phyloP scores from a whole-genome alignment of 2,329 filamentous ascomycete species.

The Calonectria crousiana region DNA sequence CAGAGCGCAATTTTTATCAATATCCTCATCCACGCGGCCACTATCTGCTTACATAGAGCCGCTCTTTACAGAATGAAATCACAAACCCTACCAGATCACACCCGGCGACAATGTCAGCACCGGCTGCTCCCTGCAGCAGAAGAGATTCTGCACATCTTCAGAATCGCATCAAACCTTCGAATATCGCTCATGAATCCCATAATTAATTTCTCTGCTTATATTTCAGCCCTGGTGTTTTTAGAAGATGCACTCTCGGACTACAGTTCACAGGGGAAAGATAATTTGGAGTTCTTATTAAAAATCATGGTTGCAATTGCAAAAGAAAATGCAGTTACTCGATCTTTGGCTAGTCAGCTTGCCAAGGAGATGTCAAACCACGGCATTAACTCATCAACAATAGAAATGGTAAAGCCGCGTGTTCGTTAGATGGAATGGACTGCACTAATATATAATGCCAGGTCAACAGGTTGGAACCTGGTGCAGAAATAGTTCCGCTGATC shows the following conservation, averaged over 20 bases:
- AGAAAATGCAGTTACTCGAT: slow-evolving; percentile 75
- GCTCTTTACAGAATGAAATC: slow-evolving; percentile 77
- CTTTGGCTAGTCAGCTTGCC: slow-evolving; percentile 76
- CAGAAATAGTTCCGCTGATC: background rate
- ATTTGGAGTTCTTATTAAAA: slow-evolving; percentile 74
- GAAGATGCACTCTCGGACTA: slow-evolving; percentile 75
- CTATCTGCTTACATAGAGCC: slow-evolving; percentile 86
- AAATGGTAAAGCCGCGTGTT: slow-evolving; percentile 27
- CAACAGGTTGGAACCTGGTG: background rate
- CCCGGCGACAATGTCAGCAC: slow-evolving; percentile 64
- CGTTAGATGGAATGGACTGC: background rate
- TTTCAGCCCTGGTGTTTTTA: slow-evolving; percentile 78
- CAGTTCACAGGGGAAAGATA: slow-evolving; percentile 61
- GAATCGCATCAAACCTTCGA: slow-evolving; percentile 56
- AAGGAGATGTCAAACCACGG: slow-evolving; percentile 66
- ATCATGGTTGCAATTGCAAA: slow-evolving; percentile 74
- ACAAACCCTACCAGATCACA: background rate
- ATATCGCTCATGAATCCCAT: slow-evolving; percentile 73
- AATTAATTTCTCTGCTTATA: slow-evolving; percentile 77
- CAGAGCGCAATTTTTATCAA: slow-evolving; percentile 82
- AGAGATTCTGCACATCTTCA: slow-evolving; percentile 82
- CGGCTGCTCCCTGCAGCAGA: slow-evolving; percentile 82
- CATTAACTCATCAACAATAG: slow-evolving; percentile 31
- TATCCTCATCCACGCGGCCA: slow-evolving; percentile 84
- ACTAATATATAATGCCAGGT: slow-evolving; percentile 20